A percentile compares a stretch with the other conserved stretches of the same genome.
Conservation (phyloP, 805 yeast genomes). For the Monosporozyma servazzii region DNA sequence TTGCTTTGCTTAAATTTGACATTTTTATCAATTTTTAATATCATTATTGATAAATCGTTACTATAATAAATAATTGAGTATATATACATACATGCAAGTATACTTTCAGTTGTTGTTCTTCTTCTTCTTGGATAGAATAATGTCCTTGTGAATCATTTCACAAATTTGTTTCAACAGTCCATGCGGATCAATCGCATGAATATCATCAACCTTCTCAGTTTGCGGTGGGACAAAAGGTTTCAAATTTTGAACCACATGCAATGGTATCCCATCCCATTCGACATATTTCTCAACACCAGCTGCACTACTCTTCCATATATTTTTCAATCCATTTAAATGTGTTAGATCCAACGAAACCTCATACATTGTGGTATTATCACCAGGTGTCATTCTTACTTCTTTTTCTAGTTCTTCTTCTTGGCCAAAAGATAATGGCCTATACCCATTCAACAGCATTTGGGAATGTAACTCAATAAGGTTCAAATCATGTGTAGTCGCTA, state of each 20-base stretch:
- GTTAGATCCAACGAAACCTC: neutral
- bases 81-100: too few relatives aligned
- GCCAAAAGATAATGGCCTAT: slow-evolving; percentile 23
- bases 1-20: too few relatives aligned
- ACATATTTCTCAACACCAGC: slow-evolving; percentile 29
- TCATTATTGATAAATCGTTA: too few relatives aligned
- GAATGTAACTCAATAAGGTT: slow-evolving; percentile 18
- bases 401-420: too few relatives aligned
- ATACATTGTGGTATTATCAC: neutral
- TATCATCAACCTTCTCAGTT: neutral
- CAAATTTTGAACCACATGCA: slow-evolving; percentile 22
- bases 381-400: too few relatives aligned
- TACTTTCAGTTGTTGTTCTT: too few relatives aligned
- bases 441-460: slow-evolving; percentile 24
- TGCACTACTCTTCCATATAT: slow-evolving; percentile 29
- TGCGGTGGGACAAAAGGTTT: slow-evolving; percentile 31
- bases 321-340: neutral
- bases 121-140: neutral
- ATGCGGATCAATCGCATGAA: slow-evolving; percentile 1
- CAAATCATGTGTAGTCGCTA: slow-evolving; percentile 21
- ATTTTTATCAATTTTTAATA: too few relatives aligned
- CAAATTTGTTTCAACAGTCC: slow-evolving; percentile 3
- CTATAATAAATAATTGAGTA: too few relatives aligned
- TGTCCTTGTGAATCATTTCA: neutral
- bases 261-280: slow-evolving; percentile 30